A percentile compares a stretch with the other conserved stretches of the same genome.
These are phyloP conservation scores for Colletotrichum navitas DNA, from an alignment of 2,329 filamentous ascomycete species.

Conservation along the genomic window DNA sequence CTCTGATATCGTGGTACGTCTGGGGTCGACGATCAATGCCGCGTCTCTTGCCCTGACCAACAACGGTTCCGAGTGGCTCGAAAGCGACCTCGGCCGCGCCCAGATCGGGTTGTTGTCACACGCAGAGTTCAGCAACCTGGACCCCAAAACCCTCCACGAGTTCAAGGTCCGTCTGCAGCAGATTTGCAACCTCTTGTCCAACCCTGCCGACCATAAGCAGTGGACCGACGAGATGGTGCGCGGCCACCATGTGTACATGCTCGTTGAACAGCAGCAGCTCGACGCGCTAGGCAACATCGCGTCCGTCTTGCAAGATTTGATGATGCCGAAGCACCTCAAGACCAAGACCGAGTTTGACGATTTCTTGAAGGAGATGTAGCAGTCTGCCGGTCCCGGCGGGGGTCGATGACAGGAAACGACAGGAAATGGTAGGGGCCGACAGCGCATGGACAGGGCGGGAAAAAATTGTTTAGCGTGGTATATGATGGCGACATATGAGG, in stretches of 20 bases:
- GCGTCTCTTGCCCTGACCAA: slow-evolving; percentile 45
- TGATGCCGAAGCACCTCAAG: slow-evolving; percentile 42
- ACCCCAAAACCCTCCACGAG: slow-evolving; percentile 45
- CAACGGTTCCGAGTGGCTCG: slow-evolving; percentile 45
- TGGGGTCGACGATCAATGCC: slow-evolving; percentile 41
- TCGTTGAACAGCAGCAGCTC: slow-evolving; percentile 32
- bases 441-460: background rate
- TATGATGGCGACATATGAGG: background rate
- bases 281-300: slow-evolving; percentile 28
- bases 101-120: slow-evolving; percentile 41
- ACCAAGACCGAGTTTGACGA: slow-evolving; percentile 22
- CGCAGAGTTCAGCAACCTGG: slow-evolving; percentile 44
- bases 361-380: slow-evolving; percentile 28
- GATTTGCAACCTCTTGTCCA: slow-evolving; percentile 42
- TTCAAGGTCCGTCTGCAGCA: slow-evolving; percentile 44
- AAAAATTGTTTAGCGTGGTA: background rate
- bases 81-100: slow-evolving; percentile 34
- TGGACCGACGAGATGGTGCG: slow-evolving; percentile 37
- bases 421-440: background rate
- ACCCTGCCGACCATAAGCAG: slow-evolving; percentile 10
- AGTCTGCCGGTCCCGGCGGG: too few relatives aligned
- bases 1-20: slow-evolving; percentile 17
- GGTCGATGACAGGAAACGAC: background rate
- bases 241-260: slow-evolving; percentile 27
- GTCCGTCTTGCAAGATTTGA: slow-evolving; percentile 21